Percentiles rank a stretch among this genome's conserved stretches.
Evolutionary conservation across 2,329 filamentous ascomycete species (phyloP).

Genomic region (Xylariales sp.): DNA sequence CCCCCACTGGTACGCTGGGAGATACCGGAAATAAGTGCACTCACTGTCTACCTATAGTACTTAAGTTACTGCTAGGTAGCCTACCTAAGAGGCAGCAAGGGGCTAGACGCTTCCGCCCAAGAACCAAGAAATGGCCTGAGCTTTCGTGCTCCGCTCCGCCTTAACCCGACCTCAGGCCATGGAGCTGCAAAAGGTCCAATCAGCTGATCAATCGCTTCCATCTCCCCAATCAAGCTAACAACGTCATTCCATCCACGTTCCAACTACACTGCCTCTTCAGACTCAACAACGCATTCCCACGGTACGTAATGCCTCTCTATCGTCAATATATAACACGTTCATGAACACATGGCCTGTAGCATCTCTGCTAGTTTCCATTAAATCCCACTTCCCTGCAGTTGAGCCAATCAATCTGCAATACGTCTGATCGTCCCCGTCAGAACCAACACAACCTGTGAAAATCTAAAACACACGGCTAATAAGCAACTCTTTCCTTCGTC

Average conservation of each 20-base stretch:
- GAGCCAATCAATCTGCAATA: neutral
- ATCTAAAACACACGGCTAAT: slow-evolving; percentile 25
- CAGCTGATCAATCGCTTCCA: slow-evolving; percentile 29
- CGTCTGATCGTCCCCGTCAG: neutral
- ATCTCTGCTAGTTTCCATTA: neutral
- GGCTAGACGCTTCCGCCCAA: neutral
- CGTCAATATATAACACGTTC: neutral
- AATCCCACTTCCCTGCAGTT: neutral
- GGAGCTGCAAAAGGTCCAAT: slow-evolving; percentile 29
- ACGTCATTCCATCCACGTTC: slow-evolving; percentile 5
- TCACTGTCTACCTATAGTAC: too few relatives aligned
- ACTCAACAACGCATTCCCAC: slow-evolving; percentile 27
- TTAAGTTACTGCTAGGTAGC: too few relatives aligned
- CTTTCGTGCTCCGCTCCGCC: slow-evolving; percentile 33
- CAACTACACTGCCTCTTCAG: slow-evolving; percentile 6
- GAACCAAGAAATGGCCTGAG: slow-evolving; percentile 34
- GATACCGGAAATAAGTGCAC: neutral
- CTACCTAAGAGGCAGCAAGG: neutral
- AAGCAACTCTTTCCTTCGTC: slow-evolving; percentile 27
- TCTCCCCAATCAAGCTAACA: slow-evolving; percentile 11
- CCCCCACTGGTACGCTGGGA: neutral
- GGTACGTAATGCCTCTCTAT: slow-evolving; percentile 21
- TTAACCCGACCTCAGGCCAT: slow-evolving; percentile 26
- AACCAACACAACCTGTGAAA: neutral
- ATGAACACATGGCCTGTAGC: neutral